Percentiles rank a stretch among this genome's conserved stretches.
Evolutionary conservation across 148 eudicot species (phyloP).

Genomic region (Fallopia convolvulus): DNA sequence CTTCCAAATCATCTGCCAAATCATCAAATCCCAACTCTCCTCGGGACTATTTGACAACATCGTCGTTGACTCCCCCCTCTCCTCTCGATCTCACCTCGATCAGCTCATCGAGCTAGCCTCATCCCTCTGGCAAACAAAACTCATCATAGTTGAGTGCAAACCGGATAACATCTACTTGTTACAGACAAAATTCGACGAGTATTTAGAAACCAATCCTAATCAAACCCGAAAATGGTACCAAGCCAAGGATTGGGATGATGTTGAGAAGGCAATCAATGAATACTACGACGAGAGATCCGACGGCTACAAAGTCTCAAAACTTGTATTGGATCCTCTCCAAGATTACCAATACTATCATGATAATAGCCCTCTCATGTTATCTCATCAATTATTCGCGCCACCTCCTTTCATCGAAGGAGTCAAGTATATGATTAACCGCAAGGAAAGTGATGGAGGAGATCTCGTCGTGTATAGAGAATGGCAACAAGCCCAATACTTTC

Average conservation of each 20-base stretch:
- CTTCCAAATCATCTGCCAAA: background rate
- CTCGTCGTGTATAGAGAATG: background rate
- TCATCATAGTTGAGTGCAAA: slow-evolving; percentile 7
- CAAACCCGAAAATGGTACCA: background rate
- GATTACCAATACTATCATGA: slow-evolving; percentile 5
- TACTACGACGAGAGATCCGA: background rate
- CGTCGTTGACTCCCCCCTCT: slow-evolving; percentile 2
- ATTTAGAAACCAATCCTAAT: background rate
- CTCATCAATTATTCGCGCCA: background rate
- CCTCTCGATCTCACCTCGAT: slow-evolving; percentile 4
- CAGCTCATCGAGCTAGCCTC: slow-evolving; percentile 1
- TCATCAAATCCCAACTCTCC: background rate
- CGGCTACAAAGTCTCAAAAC: background rate
- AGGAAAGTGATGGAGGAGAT: background rate
- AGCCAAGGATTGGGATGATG: background rate
- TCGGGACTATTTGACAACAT: background rate
- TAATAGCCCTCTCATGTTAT: slow-evolving; percentile 1
- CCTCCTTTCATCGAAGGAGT: slow-evolving; percentile 6
- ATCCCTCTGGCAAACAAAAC: background rate
- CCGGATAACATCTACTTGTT: background rate
- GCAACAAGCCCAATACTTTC: background rate
- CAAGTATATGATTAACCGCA: background rate
- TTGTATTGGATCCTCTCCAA: background rate
- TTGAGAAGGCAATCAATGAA: background rate
- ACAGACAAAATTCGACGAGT: background rate